Percentiles rank a stretch among this genome's conserved stretches.
These are phyloP conservation scores for Linum tenue DNA, from an alignment of 345 rosid genomes.

Conservation along the genomic window DNA sequence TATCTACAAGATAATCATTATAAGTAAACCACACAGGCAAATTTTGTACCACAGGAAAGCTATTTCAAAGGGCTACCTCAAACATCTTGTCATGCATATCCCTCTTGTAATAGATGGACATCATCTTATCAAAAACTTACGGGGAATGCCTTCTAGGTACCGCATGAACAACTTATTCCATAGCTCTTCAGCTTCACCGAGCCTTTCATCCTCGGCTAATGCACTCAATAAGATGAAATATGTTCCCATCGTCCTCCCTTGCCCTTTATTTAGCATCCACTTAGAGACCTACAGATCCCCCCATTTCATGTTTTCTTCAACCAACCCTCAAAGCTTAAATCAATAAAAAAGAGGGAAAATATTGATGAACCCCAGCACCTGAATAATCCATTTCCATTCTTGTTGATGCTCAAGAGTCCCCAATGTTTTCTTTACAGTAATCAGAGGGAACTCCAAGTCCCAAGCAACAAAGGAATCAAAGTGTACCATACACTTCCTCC, in stretches of 20 bases:
- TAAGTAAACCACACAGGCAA: neutral
- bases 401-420: conserved; percentile 57
- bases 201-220: conserved; percentile 68
- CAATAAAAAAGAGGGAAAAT: neutral
- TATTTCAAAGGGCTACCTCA: conserved; percentile 44
- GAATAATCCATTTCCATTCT: conserved; percentile 91
- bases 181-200: conserved; percentile 88
- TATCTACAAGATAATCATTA: conserved; percentile 38
- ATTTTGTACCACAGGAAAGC: conserved; percentile 1
- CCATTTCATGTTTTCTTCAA: neutral
- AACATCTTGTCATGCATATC: conserved; percentile 76
- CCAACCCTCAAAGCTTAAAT: neutral
- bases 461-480: conserved; percentile 89
- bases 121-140: conserved; percentile 64
- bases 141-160: conserved; percentile 62
- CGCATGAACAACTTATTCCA: conserved; percentile 62
- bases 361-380: conserved; percentile 31
- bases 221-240: conserved; percentile 74
- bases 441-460: conserved; percentile 88
- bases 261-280: conserved; percentile 98
- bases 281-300: conserved; percentile 53
- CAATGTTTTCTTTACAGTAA: conserved; percentile 84
- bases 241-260: conserved; percentile 87
- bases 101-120: conserved; percentile 59
- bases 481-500: conserved; percentile 91